Conservation (phyloP, 1,139 yeast genomes). For the Suzukiozyma palmioleophila region DNA sequence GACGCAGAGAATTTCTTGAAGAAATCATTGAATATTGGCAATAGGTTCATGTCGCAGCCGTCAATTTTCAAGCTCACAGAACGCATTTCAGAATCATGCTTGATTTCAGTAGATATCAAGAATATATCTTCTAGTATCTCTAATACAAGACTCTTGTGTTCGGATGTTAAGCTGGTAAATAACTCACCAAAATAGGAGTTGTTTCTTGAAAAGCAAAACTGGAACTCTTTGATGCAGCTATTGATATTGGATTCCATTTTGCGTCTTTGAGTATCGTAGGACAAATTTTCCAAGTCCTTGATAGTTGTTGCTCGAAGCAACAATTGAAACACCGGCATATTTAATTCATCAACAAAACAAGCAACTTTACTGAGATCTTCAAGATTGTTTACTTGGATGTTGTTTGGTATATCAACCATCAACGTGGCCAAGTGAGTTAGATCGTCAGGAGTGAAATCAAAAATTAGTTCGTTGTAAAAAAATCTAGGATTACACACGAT, state of each 20-base stretch:
- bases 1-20: constrained; percentile 37
- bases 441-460: constrained; percentile 16
- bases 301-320: constrained; percentile 22
- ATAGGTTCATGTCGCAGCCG: constrained; percentile 11
- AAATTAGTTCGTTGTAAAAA: constrained; percentile 20
- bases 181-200: constrained; percentile 43
- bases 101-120: constrained; percentile 16
- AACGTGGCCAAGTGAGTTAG: constrained; percentile 20
- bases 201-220: constrained; percentile 32
- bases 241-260: constrained; percentile 27
- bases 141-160: constrained; percentile 24
- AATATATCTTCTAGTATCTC: constrained; percentile 25
- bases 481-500: constrained; percentile 19
- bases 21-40: constrained; percentile 33
- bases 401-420: constrained; percentile 9
- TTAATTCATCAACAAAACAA: constrained; percentile 43
- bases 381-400: constrained; percentile 10
- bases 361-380: constrained; percentile 18
- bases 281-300: constrained; percentile 13
- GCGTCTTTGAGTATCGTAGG: constrained; percentile 9
- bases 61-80: constrained; percentile 8
- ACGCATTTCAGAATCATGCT: neutral
- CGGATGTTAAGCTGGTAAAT: constrained; percentile 30
- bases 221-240: constrained; percentile 38
- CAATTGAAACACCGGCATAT: constrained; percentile 49